A percentile compares a stretch with the other conserved stretches of the same genome.
Conservation (phyloP, 306 rosid species). For the Trifolium fragiferum region DNA sequence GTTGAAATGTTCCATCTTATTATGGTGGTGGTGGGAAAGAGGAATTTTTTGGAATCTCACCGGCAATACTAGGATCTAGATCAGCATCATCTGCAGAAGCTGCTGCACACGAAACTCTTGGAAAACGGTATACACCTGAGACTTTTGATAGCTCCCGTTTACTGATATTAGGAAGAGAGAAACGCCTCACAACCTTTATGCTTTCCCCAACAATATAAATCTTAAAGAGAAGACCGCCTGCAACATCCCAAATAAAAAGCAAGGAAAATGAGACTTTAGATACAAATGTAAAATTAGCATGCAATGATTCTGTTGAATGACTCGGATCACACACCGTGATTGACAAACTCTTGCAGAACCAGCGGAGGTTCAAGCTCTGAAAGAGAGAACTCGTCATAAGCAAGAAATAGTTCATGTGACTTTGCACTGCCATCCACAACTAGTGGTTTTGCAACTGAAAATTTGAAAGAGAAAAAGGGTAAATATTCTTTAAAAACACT, state of each 20-base stretch:
- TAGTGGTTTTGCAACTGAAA: slow-evolving; percentile 63
- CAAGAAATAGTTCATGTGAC: slow-evolving; percentile 61
- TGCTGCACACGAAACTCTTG: slow-evolving; percentile 61
- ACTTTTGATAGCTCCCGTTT: slow-evolving; percentile 52
- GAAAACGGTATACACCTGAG: slow-evolving; percentile 52
- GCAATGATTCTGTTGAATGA: not conserved
- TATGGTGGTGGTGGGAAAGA: not conserved
- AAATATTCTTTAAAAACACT: slow-evolving; percentile 30
- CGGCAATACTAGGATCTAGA: slow-evolving; percentile 58
- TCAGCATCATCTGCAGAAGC: slow-evolving; percentile 64
- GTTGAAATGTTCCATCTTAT: slow-evolving; percentile 17
- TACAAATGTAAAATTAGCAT: not conserved
- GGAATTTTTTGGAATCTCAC: slow-evolving; percentile 42
- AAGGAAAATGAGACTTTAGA: not conserved
- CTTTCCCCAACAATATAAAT: slow-evolving; percentile 57
- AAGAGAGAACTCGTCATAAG: slow-evolving; percentile 59
- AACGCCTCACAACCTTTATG: slow-evolving; percentile 57
- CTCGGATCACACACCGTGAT: slow-evolving; percentile 55
- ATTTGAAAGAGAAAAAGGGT: not conserved
- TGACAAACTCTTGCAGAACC: slow-evolving; percentile 67
- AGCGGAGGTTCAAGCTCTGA: slow-evolving; percentile 61
- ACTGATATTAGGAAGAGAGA: slow-evolving; percentile 62
- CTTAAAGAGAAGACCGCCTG: slow-evolving; percentile 64
- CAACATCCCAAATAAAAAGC: not conserved
- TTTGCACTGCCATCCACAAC: slow-evolving; percentile 64